Evolutionary conservation across 768 basidiomycete species (phyloP).

Genomic region (Boletus eberwhitei): DNA sequence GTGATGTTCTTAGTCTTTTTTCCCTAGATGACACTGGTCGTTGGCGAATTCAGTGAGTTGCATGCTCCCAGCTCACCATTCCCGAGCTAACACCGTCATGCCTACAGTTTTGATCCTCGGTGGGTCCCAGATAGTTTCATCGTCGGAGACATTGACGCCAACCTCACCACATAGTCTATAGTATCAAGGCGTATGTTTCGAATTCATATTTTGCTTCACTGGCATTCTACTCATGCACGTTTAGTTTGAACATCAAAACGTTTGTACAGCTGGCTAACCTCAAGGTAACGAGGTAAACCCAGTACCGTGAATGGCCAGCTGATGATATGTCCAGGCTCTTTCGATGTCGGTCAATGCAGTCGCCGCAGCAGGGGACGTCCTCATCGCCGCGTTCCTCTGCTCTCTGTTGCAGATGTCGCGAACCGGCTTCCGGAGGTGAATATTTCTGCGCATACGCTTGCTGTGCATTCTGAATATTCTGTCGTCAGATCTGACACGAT

Average conservation of each 20-base stretch:
- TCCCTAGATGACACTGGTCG: slow-evolving; percentile 32
- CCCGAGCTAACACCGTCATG: slow-evolving; percentile 7
- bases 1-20: not conserved
- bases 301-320: not conserved
- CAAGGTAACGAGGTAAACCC: slow-evolving; percentile 34
- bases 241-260: slow-evolving; percentile 40
- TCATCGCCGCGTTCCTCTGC: slow-evolving; percentile 49
- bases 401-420: slow-evolving; percentile 45
- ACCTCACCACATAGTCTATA: slow-evolving; percentile 31
- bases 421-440: slow-evolving; percentile 50
- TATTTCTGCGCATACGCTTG: not conserved
- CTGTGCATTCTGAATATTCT: not conserved
- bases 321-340: slow-evolving; percentile 26
- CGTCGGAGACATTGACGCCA: slow-evolving; percentile 3
- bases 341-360: slow-evolving; percentile 57
- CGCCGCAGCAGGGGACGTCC: slow-evolving; percentile 48
- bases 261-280: slow-evolving; percentile 45
- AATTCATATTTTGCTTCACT: not conserved
- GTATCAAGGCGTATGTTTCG: slow-evolving; percentile 34
- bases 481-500: slow-evolving; percentile 45
- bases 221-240: slow-evolving; percentile 2
- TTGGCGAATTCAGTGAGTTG: slow-evolving; percentile 40
- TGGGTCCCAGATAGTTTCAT: slow-evolving; percentile 17
- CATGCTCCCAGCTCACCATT: no score
- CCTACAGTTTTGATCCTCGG: slow-evolving; percentile 33